Percentiles rank a stretch among this genome's conserved stretches.
Conservation (phyloP, 2,329 filamentous ascomycete genomes). For the Xylariaceae sp. region DNA sequence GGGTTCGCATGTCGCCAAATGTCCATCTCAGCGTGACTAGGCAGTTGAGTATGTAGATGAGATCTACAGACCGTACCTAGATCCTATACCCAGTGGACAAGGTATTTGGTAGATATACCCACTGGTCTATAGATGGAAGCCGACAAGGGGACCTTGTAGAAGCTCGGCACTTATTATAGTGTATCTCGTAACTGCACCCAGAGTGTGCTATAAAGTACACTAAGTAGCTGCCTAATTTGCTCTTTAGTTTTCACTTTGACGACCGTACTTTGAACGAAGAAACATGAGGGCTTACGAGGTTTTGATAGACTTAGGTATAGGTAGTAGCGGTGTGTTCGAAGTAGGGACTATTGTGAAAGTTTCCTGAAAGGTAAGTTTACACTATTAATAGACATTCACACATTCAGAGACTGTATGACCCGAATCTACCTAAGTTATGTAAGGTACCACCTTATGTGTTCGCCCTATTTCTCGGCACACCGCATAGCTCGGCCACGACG, state of each 20-base stretch:
- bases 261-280: neutral
- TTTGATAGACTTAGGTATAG: too few species aligned
- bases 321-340: neutral
- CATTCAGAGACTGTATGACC: neutral
- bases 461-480: neutral
- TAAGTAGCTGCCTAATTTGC: neutral
- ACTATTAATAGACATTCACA: neutral
- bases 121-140: neutral
- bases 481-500: neutral
- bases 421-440: neutral
- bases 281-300: neutral
- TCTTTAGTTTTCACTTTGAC: too few species aligned
- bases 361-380: neutral
- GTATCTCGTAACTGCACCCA: neutral
- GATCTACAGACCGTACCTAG: neutral
- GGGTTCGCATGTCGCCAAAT: conserved; percentile 3
- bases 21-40: conserved; percentile 6
- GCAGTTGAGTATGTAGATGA: neutral
- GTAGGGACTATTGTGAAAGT: too few species aligned
- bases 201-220: neutral
- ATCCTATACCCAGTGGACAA: neutral
- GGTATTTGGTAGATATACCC: neutral
- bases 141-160: neutral
- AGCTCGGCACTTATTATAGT: neutral
- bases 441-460: neutral